Base-by-base conservation (phyloP, 2,329 filamentous ascomycete genomes). In the Phyllosticta citriasiana region DNA sequence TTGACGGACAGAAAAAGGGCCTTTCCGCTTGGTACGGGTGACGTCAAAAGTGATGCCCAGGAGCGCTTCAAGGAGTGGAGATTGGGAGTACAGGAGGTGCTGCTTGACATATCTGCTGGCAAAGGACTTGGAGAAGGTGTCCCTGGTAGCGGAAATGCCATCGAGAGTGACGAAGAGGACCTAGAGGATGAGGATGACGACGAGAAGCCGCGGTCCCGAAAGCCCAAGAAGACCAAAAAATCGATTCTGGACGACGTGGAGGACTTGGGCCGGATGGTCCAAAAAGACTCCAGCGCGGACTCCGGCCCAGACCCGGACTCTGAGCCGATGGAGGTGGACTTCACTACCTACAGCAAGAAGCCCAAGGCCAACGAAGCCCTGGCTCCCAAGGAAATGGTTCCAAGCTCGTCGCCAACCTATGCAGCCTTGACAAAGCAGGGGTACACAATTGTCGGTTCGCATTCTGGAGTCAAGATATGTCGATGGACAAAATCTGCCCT, bases 401-500 rank as follows among this genome's bases (percentile, higher is more conserved):
- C 94, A 8, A 88, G 87, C 65, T 85, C 86, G 63, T 96, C 93
- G 1, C 93, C 94, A 0, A 97, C 94, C 0, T 91, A 96, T 70
- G 82, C 85, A 12, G 84, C 93, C 19, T 83, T 97, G 53, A 97
- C 93, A 0, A 99, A 97, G 73, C 93, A 99, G 79, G 93, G 93
- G 26, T 97, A 97, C 73, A 87, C 89, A 0, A 97, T 97, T 62
- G 88, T 99, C 47, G 94, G 94, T 59, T 93, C 90, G 0, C 94
- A 97, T 76, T 96, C 91, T 0, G 93, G 93, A 30, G 93, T 97
- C 66, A 97, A 97, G 76, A 96, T 97, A 68, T 99, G 93, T 72
- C 89, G 94, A 33, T 99, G 93, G 93, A 97, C 94, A 9, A 99
- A 99, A 76, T 97, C 92, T 1, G 93, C 93, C 9, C 85, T 97